These are phyloP conservation scores for Leccinum subtestaceum DNA, from an alignment of 768 basidiomycete species.

Conservation along the genomic window DNA sequence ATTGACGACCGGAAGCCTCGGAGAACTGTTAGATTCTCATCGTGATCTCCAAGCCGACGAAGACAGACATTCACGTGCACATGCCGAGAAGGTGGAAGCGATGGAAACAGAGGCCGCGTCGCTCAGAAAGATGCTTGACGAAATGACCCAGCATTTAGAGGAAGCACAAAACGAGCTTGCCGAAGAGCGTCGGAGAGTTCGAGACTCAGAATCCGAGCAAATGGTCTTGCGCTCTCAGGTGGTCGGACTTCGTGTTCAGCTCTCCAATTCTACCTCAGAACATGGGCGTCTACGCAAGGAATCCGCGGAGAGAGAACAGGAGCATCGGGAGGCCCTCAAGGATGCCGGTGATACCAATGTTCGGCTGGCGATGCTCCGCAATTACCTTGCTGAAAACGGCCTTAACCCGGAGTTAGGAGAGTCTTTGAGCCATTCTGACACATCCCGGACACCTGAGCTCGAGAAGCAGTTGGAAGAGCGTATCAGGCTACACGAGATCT, in stretches of 20 bases:
- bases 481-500: slow-evolving; percentile 65
- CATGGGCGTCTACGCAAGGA: slow-evolving; percentile 69
- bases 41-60: slow-evolving; percentile 83
- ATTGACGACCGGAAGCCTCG: slow-evolving; percentile 81
- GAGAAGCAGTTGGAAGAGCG: slow-evolving; percentile 76
- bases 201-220: slow-evolving; percentile 64
- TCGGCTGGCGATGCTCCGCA: slow-evolving; percentile 76
- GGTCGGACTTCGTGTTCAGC: slow-evolving; percentile 67
- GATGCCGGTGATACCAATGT: slow-evolving; percentile 68
- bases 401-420: slow-evolving; percentile 74
- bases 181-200: slow-evolving; percentile 64
- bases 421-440: slow-evolving; percentile 35
- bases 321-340: slow-evolving; percentile 60
- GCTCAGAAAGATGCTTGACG: slow-evolving; percentile 76
- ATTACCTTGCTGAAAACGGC: slow-evolving; percentile 86
- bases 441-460: slow-evolving; percentile 64
- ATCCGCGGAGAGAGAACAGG: slow-evolving; percentile 59
- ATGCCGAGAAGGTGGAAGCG: slow-evolving; percentile 78
- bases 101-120: slow-evolving; percentile 76
- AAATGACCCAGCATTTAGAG: slow-evolving; percentile 68
- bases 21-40: slow-evolving; percentile 85
- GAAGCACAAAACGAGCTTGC: slow-evolving; percentile 61
- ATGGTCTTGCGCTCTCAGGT: slow-evolving; percentile 69
- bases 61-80: slow-evolving; percentile 68
- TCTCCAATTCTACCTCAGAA: slow-evolving; percentile 67